These are phyloP conservation scores for Plasmodium relictum DNA, from an alignment of 169 alveolate genomes.

Conservation along the genomic window DNA sequence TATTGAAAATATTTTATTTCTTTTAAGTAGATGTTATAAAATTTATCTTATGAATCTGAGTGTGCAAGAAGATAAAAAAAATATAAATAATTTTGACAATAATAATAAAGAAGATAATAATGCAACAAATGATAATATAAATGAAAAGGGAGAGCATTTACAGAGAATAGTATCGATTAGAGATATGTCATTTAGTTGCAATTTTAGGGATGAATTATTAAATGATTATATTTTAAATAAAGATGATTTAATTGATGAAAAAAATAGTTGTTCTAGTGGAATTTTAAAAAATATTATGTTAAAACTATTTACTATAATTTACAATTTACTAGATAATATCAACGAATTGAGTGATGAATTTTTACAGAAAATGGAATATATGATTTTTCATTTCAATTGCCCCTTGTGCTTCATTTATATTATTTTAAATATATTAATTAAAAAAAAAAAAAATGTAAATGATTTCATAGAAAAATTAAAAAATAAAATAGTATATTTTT, in stretches of 20 bases:
- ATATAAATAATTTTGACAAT: not conserved
- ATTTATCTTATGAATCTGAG: slow-evolving; percentile 24
- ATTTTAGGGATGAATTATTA: not conserved
- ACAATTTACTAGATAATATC: slow-evolving; percentile 35
- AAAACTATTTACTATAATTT: slow-evolving; percentile 54
- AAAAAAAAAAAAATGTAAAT: slow-evolving; percentile 50
- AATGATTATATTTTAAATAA: slow-evolving; percentile 22
- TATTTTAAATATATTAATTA: slow-evolving; percentile 44
- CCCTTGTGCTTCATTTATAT: slow-evolving; percentile 60
- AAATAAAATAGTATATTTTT: slow-evolving; percentile 27
- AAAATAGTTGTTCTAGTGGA: slow-evolving; percentile 18
- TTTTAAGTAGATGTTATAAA: slow-evolving; percentile 50
- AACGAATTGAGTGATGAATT: slow-evolving; percentile 39
- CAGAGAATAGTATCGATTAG: too few species aligned
- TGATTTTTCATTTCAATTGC: slow-evolving; percentile 50
- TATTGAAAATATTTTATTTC: slow-evolving; percentile 33
- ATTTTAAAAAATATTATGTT: slow-evolving; percentile 55
- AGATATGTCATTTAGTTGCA: not conserved
- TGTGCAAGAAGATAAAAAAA: not conserved
- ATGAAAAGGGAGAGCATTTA: not conserved
- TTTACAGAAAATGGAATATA: slow-evolving; percentile 30
- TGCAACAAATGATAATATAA: not conserved
- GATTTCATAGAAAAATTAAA: slow-evolving; percentile 56
- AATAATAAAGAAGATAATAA: not conserved
- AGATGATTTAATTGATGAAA: slow-evolving; percentile 27